Percentiles rank a stretch among this genome's conserved stretches.
Conservation (phyloP, 768 basidiomycete species). For the Rhodotorula sphaerocarpa region DNA sequence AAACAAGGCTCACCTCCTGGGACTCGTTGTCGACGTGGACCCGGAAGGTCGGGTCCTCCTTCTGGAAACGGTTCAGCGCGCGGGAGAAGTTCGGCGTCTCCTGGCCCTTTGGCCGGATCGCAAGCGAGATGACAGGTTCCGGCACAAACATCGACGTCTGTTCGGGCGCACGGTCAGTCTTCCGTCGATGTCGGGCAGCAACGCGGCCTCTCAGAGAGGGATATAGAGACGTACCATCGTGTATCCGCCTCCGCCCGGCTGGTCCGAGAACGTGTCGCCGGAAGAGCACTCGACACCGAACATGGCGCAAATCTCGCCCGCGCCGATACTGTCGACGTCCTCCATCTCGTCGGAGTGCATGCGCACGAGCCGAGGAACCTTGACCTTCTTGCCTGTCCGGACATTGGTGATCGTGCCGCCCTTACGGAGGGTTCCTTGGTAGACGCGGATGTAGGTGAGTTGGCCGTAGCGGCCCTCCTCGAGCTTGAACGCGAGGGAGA, state of each 20-base stretch:
- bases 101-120: constrained; percentile 80
- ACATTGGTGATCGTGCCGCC: constrained; percentile 80
- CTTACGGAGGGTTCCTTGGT: constrained; percentile 87
- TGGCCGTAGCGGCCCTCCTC: constrained; percentile 97
- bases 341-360: constrained; percentile 99
- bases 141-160: constrained; percentile 98
- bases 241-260: constrained; percentile 62
- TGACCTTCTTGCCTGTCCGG: constrained; percentile 90
- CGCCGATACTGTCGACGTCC: constrained; percentile 88
- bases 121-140: constrained; percentile 92
- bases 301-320: constrained; percentile 98
- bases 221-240: constrained; percentile 74
- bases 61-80: constrained; percentile 93
- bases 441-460: constrained; percentile 94
- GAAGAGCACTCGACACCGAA: constrained; percentile 98
- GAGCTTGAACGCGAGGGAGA: constrained; percentile 94
- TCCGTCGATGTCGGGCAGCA: no score
- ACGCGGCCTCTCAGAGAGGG: no score
- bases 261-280: constrained; percentile 92
- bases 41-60: constrained; percentile 97
- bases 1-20: constrained; percentile 60
- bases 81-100: constrained; percentile 96
- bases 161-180: background rate
- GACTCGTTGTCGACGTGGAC: constrained; percentile 90
- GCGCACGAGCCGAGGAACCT: constrained; percentile 86